A percentile compares a stretch with the other conserved stretches of the same genome.
These are phyloP conservation scores for Carex scoparia DNA, from an alignment of 176 grass and related monocot genomes.

Conservation along the genomic window DNA sequence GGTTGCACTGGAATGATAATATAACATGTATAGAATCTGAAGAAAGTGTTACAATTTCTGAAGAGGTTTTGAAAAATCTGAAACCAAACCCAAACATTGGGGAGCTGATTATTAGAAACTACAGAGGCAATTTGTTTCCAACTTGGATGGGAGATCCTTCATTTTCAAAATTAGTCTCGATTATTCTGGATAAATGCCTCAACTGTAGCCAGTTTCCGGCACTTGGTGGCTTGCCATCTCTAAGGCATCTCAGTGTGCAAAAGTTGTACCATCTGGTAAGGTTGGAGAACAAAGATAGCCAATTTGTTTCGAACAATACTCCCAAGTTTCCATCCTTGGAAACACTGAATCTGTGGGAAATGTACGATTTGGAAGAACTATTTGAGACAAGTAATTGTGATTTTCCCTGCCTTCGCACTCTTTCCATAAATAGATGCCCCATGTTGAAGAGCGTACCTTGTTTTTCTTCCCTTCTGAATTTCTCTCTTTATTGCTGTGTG, in stretches of 20 bases:
- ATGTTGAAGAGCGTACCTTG: neutral
- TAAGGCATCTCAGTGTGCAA: conserved; percentile 19
- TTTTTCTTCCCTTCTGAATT: neutral
- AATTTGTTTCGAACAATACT: no score
- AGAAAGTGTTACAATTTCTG: no score
- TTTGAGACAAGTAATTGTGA: neutral
- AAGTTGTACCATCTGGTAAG: conserved; percentile 1
- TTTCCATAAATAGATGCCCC: neutral
- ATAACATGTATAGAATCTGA: no score
- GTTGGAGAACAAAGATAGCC: no score
- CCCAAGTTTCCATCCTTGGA: neutral
- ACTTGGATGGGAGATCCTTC: conserved; percentile 22
- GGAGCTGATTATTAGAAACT: conserved; percentile 23
- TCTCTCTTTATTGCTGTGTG: neutral
- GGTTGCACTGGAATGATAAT: no score
- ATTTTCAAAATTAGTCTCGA: conserved; percentile 8
- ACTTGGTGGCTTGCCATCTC: conserved; percentile 15
- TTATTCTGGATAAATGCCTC: conserved; percentile 26
- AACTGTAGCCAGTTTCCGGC: conserved; percentile 22
- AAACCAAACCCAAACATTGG: neutral
- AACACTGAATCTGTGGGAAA: neutral
- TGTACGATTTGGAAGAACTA: neutral
- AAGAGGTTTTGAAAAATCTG: no score
- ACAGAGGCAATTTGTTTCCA: conserved; percentile 25
- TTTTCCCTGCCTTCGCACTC: neutral